phyloP scores from a whole-genome alignment of 2,329 filamentous ascomycete species.

The Beauveria brongniartii region DNA sequence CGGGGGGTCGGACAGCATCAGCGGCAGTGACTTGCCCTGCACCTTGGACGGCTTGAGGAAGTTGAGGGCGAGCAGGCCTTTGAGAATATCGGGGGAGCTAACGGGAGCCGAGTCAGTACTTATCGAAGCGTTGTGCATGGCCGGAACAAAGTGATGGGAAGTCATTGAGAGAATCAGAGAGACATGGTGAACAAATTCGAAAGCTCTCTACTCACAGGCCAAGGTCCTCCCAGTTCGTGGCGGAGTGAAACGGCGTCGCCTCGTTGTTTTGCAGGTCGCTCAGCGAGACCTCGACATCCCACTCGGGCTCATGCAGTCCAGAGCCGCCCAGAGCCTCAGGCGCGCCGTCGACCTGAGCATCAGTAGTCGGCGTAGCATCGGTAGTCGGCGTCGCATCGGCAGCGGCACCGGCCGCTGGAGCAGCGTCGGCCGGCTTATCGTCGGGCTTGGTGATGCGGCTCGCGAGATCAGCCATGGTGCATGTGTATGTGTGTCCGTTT shows the following conservation, averaged over 20 bases:
- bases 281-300: constrained; percentile 86
- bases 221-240: constrained; percentile 75
- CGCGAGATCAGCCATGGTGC: constrained; percentile 40
- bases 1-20: constrained; percentile 81
- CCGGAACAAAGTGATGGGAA: too few relatives aligned
- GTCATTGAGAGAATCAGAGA: too few relatives aligned
- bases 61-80: constrained; percentile 71
- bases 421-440: constrained; percentile 20
- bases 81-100: constrained; percentile 51
- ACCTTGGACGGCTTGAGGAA: constrained; percentile 97
- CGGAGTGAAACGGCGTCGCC: constrained; percentile 80
- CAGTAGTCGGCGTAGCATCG: constrained; percentile 16
- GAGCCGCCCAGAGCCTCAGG: constrained; percentile 37
- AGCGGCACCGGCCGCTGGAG: constrained; percentile 16
- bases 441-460: constrained; percentile 42
- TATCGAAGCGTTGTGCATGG: too few relatives aligned
- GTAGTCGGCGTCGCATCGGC: constrained; percentile 2
- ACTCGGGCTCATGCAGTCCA: constrained; percentile 61
- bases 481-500: neutral
- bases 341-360: constrained; percentile 30
- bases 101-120: neutral
- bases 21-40: constrained; percentile 85
- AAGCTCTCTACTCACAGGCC: constrained; percentile 56
- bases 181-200: too few relatives aligned
- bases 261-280: constrained; percentile 81